phyloP scores from a whole-genome alignment of 2,329 filamentous ascomycete species.

The Trichoderma sp. region DNA sequence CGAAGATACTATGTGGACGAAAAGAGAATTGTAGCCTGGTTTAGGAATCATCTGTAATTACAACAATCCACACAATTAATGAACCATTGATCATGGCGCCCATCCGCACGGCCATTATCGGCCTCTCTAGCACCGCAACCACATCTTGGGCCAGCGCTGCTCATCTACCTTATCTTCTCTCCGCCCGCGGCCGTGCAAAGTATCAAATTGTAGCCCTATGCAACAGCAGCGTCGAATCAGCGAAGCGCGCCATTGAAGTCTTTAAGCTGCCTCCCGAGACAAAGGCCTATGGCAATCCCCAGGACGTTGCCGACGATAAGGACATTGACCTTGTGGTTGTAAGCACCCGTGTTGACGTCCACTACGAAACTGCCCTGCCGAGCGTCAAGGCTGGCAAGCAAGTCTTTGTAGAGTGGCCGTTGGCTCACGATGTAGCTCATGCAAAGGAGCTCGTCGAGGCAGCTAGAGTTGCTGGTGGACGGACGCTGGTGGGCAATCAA shows the following conservation, averaged over 20 bases:
- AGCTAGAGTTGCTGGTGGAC: slow-evolving; percentile 32
- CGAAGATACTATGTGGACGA: background rate
- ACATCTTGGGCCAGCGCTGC: slow-evolving; percentile 53
- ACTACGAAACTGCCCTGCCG: slow-evolving; percentile 44
- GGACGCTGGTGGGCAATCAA: slow-evolving; percentile 51
- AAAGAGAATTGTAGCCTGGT: background rate
- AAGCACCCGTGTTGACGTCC: slow-evolving; percentile 52
- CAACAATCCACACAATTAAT: background rate
- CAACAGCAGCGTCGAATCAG: slow-evolving; percentile 48
- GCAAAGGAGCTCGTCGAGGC: slow-evolving; percentile 41
- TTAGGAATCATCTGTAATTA: background rate
- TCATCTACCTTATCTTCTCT: slow-evolving; percentile 59
- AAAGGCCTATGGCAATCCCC: slow-evolving; percentile 50
- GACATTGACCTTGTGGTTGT: slow-evolving; percentile 55
- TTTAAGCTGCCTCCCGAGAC: slow-evolving; percentile 42
- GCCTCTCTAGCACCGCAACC: slow-evolving; percentile 51
- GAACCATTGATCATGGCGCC: slow-evolving; percentile 40
- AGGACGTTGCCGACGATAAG: slow-evolving; percentile 46
- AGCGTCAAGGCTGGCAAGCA: slow-evolving; percentile 51
- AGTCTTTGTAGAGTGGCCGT: slow-evolving; percentile 58
- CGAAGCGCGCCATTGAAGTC: slow-evolving; percentile 40
- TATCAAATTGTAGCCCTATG: slow-evolving; percentile 52
- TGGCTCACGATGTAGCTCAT: slow-evolving; percentile 43
- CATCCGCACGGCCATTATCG: slow-evolving; percentile 56
- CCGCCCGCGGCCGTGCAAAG: slow-evolving; percentile 39